Evolutionary conservation across 2,329 filamentous ascomycete species (phyloP).

Genomic region (Cytospora leucostoma): DNA sequence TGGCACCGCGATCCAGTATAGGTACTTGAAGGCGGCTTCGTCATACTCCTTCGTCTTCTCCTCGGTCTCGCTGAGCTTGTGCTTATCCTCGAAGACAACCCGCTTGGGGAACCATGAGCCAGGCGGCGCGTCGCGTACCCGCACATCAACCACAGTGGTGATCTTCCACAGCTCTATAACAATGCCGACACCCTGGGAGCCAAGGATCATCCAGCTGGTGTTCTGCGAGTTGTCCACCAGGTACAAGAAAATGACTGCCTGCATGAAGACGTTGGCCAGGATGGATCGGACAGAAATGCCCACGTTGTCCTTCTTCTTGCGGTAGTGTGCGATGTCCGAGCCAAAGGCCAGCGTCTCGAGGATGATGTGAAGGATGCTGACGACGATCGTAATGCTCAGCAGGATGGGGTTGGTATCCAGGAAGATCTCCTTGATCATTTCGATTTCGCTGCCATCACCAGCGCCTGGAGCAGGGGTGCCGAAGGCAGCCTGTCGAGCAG

Average conservation of each 20-base stretch:
- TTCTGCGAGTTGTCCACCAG: conserved; percentile 96
- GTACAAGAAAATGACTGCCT: conserved; percentile 92
- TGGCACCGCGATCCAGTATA: conserved; percentile 89
- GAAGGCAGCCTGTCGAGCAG: conserved; percentile 73
- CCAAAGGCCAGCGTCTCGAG: conserved; percentile 97
- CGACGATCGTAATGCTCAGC: conserved; percentile 78
- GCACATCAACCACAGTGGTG: conserved; percentile 90
- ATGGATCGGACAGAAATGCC: conserved; percentile 96
- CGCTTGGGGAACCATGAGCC: conserved; percentile 76
- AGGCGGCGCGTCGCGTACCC: conserved; percentile 67
- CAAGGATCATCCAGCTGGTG: conserved; percentile 98
- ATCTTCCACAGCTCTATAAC: conserved; percentile 83
- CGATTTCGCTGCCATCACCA: conserved; percentile 89
- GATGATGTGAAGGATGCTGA: conserved; percentile 87
- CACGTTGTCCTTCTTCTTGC: conserved; percentile 99
- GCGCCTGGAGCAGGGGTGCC: conserved; percentile 72
- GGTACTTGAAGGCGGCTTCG: conserved; percentile 94
- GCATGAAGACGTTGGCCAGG: conserved; percentile 97
- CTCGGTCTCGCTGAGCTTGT: conserved; percentile 91
- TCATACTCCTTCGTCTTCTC: conserved; percentile 99
- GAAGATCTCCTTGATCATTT: conserved; percentile 95
- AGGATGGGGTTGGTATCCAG: conserved; percentile 93
- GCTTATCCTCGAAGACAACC: conserved; percentile 91
- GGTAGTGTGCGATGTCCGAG: conserved; percentile 95
- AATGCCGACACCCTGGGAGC: conserved; percentile 83